Evolutionary conservation across 2,329 filamentous ascomycete genomes (phyloP), one percentile per base, ranked within the genome.

Genomic region (Xylogone sp.): DNA sequence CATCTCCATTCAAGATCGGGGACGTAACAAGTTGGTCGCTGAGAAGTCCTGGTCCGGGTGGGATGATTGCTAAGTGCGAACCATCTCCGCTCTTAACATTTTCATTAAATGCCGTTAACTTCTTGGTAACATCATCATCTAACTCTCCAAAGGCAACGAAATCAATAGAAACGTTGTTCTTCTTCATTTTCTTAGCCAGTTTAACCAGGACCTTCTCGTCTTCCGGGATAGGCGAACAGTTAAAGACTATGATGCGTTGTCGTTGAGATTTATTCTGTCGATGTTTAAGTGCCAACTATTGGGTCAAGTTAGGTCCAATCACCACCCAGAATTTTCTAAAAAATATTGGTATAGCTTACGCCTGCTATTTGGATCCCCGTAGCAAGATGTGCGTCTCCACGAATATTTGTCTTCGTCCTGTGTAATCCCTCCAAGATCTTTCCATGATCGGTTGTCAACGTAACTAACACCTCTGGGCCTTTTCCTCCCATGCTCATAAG

Each of bases 401-500:
- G 85, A 72, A 99, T 96, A 80, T 96, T 96, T 71, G 83, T 84
- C 76, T 84, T 85, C 56, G 90, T 99, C 65, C 88, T 86, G 73
- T 93, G 93, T 71, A 97, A 76, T 50, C 92, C 92, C 57, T 96
- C 90, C 58, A 97, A 78, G 63, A 99, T 90, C 77, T 95, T 94
- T 71, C 94, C 94, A 67, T 94, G 90, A 71, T 99, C 95, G 54
- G 90, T 93, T 49, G 94, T 97, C 68, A 97, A 83, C 29, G 94
- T 99, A 53, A 94, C 95, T 58, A 99, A 83, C 58, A 99, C 93
- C 74, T 97, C 93, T 46, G 94, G 94, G n/a, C 91, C 92, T 68
- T 90, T 93, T 65, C 93, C 94, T 58, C 90, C 94, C 93, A 97
- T 97, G 73, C 90, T 96, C 92, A 99, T 97, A 58, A 99, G 78